Evolutionary conservation across 129 eudicot species (phyloP), one percentile per base, ranked within the genome.

Genomic region (Chrysanthemum makinoi): DNA sequence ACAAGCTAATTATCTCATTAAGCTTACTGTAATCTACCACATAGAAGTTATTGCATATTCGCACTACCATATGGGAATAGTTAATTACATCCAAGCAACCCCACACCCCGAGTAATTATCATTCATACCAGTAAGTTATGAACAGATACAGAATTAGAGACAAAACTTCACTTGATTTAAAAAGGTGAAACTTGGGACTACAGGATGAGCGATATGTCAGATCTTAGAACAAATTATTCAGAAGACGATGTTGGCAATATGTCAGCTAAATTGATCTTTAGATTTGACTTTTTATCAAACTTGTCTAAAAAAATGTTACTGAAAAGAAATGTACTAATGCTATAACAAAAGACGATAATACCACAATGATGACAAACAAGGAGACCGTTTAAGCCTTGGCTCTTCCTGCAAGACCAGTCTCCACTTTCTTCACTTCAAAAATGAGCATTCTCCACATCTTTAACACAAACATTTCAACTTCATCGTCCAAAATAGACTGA

Each of bases 351-450:
- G 24, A 9, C 0, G 28, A 15, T 10, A 61, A 54, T 72, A 63
- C 72, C 76, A 24, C 39, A 19, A 43, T 19, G 22, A 26, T 52
- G 75, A 22, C 22, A 58, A 58, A 35, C 62, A 49, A 62, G 61
- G 58, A 22, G 65, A 33, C n/a, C 4, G 1, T 11, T 83, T 79
- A 91, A 52, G 86, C 75, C 73, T 69, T 80, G 4, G 85, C 57
- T 79, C 68, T 89, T 33, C 74, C 66, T n/a, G 91, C 83, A 72
- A 93, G 84, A 64, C 98, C 98, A 3, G 95, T 87, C 75, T 93
- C 98, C 35, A 89, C 88, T 79, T 75, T 89, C 84, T 89, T 89
- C 69, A 93, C 80, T 80, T 93, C 98, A 46, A 89, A 22, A 22
- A 22, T 22, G 24, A 22, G 24, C 24, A 22, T 22, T 0, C 24